These are phyloP conservation scores for Digitaria exilis DNA, from an alignment of 202 grass and related monocot species.

Conservation along the genomic window DNA sequence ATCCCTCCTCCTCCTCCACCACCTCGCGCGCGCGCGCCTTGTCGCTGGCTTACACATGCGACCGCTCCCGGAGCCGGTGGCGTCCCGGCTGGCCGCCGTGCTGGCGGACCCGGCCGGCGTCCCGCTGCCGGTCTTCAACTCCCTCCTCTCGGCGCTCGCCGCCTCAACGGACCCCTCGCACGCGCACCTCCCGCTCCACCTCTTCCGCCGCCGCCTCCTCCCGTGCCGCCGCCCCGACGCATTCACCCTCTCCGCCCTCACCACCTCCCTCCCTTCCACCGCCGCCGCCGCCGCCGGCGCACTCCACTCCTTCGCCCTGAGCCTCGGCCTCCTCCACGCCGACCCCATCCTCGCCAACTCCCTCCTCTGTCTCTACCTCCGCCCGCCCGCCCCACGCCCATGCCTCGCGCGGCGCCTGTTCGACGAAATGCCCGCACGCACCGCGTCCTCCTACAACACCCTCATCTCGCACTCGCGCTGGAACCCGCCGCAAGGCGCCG, in stretches of 20 bases:
- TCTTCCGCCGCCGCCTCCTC: slow-evolving; percentile 51
- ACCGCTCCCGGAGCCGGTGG: slow-evolving; percentile 22
- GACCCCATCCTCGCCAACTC: slow-evolving; percentile 65
- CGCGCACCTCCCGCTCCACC: slow-evolving; percentile 48
- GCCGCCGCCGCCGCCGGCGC: not conserved
- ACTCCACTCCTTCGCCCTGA: slow-evolving; percentile 52
- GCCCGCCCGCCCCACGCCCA: not conserved
- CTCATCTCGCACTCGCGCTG: slow-evolving; percentile 45
- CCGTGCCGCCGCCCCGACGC: slow-evolving; percentile 53
- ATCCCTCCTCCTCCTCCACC: no score
- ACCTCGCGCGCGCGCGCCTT: not conserved
- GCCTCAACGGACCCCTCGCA: slow-evolving; percentile 37
- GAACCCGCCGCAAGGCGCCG: not conserved
- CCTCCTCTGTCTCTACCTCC: slow-evolving; percentile 39
- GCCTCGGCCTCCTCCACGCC: slow-evolving; percentile 43
- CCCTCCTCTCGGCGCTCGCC: slow-evolving; percentile 46
- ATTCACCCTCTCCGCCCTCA: slow-evolving; percentile 67
- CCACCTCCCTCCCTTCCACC: slow-evolving; percentile 37
- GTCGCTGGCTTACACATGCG: slow-evolving; percentile 3
- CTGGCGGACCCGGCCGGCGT: slow-evolving; percentile 27
- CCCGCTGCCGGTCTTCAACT: slow-evolving; percentile 50
- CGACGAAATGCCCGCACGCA: slow-evolving; percentile 73
- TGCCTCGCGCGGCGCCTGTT: slow-evolving; percentile 49
- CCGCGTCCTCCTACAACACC: slow-evolving; percentile 65
- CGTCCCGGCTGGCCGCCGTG: slow-evolving; percentile 40